These are phyloP conservation scores for Bacidia gigantensis DNA, from an alignment of 495 filamentous ascomycete genomes.

Conservation along the genomic window DNA sequence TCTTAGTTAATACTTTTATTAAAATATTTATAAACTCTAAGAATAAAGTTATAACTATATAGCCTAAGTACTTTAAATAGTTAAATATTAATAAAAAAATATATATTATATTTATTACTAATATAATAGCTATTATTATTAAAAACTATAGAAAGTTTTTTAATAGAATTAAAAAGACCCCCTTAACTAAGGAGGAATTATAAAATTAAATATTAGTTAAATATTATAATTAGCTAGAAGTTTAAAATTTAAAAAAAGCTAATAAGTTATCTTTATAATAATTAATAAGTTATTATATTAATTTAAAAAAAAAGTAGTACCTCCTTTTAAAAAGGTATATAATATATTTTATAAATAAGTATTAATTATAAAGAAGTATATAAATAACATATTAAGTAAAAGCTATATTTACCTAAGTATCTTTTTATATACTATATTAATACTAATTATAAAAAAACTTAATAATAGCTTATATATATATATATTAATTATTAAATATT, in stretches of 20 bases:
- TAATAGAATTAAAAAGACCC: neutral
- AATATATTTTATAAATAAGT: neutral
- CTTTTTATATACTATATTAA: neutral
- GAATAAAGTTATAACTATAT: too few relatives aligned
- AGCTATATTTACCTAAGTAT: neutral
- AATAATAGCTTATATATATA: neutral
- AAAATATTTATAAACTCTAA: too few relatives aligned
- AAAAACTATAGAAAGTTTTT: neutral
- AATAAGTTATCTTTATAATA: neutral
- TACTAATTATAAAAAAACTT: neutral
- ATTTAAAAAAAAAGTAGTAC: neutral
- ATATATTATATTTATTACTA: too few relatives aligned
- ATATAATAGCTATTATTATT: too few relatives aligned
- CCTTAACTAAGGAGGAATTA: neutral
- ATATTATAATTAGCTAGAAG: neutral
- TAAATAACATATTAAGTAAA: neutral
- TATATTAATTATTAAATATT: slow-evolving; percentile 1
- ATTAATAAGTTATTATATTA: slow-evolving; percentile 2
- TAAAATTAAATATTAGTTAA: neutral
- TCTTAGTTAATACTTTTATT: too few relatives aligned
- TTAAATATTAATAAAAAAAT: too few relatives aligned
- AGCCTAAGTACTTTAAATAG: too few relatives aligned
- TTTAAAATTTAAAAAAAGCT: neutral
- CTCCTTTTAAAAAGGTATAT: neutral
- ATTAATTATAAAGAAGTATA: neutral